Evolutionary conservation across 345 rosid genomes (phyloP).

Genomic region (Tarenaya hassleriana): DNA sequence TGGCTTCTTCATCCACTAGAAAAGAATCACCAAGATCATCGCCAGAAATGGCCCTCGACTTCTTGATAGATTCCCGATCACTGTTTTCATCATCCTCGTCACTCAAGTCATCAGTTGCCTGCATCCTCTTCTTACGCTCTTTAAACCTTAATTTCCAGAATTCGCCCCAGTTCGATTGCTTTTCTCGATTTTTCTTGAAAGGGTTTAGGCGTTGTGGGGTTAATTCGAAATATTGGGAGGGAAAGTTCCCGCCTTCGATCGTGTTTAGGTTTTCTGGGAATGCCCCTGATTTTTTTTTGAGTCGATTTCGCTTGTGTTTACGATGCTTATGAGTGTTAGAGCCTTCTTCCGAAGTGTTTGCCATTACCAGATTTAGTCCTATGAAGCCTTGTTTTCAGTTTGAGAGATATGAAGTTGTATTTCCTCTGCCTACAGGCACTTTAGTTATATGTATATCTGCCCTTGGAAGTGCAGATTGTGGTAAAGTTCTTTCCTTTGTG

Average conservation of each 20-base stretch:
- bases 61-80: conserved; percentile 34
- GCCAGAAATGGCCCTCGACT: conserved; percentile 49
- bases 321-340: not conserved
- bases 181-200: not conserved
- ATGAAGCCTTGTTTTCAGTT: not conserved
- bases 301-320: conserved; percentile 1
- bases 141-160: conserved; percentile 18
- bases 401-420: conserved; percentile 1
- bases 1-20: conserved; percentile 47
- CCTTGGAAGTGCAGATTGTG: not conserved
- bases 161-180: not conserved
- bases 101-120: conserved; percentile 53
- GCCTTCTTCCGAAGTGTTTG: not conserved
- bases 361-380: not conserved
- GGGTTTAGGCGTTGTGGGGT: not conserved
- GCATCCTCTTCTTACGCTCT: conserved; percentile 82
- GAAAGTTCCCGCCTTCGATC: conserved; percentile 2
- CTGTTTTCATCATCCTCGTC: conserved; percentile 63
- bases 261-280: conserved; percentile 7
- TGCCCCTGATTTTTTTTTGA: not conserved
- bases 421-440: conserved; percentile 14
- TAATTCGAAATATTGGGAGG: not conserved
- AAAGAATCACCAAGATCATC: conserved; percentile 96
- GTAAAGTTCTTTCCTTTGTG: conserved; percentile 1
- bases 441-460: conserved; percentile 7